Evolutionary conservation across 192 early-diverging fungal genomes (phyloP), one percentile per base, ranked within the genome.

Genomic region (Backusella sp.): DNA sequence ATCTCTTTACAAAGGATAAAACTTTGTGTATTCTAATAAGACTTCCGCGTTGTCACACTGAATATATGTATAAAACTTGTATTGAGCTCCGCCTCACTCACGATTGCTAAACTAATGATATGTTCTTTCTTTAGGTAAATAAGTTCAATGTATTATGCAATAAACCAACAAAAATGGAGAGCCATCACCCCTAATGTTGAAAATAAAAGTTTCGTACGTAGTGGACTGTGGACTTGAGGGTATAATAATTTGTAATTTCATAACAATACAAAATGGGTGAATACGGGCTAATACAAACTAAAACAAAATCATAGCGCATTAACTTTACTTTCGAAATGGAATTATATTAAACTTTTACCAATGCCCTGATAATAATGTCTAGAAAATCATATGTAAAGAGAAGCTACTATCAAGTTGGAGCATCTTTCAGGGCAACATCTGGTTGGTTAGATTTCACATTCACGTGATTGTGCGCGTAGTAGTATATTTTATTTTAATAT

Each of bases 401-500:
- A 39, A 12, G 11, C 11, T 11, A 12, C 11, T 39, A 39, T 3
- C 2, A 39, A 0, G 1, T 39, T 39, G 11, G 37, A 39, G 0
- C 11, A 12, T 39, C 11, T 0, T 8, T 11, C 37, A 39, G 3
- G 37, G 3, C 0, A 3, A 1, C 11, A 39, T 39, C 0, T 12
- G 11, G 11, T 39, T 39, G 37, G 37, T 3, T 1, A 12, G 37
- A 3, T 39, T 39, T 39, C 11, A 12, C 11, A 12, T 39, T 12
- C 9, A 39, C 11, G 37, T 39, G 9, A 12, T 39, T 0, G 37
- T 39, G 37, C 37, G 37, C 37, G 0, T 39, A 39, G 37, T 12
- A 12, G 12, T 2, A 12, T 3, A 11, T 0, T 11, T 39, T 39
- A 0, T 1, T 3, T 39, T 12, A 11, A 0, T 3, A 0, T 11